Evolutionary conservation across 1,139 yeast species (phyloP).

Genomic region (Taphrina betulina): DNA sequence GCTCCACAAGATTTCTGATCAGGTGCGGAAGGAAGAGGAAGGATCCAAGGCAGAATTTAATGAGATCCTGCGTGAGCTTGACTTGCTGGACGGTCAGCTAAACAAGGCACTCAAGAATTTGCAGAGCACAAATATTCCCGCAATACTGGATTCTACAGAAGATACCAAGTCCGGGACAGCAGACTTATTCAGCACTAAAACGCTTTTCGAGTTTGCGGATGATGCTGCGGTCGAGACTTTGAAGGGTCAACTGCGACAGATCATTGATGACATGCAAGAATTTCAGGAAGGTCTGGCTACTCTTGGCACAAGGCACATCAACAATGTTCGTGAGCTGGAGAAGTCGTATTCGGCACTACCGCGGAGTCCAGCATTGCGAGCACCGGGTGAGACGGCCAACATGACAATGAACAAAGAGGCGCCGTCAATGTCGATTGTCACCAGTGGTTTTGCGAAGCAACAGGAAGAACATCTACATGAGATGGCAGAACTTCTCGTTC

Average conservation of each 20-base stretch:
- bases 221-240: constrained; percentile 21
- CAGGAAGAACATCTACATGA: constrained; percentile 19
- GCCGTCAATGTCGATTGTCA: constrained; percentile 1
- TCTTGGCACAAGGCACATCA: background rate
- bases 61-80: constrained; percentile 6
- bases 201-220: constrained; percentile 24
- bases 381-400: background rate
- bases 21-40: constrained; percentile 4
- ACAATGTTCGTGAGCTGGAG: constrained; percentile 4
- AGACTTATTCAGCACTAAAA: constrained; percentile 2
- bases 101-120: constrained; percentile 12
- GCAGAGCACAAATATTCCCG: constrained; percentile 2
- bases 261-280: constrained; percentile 24
- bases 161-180: background rate
- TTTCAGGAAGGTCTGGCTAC: constrained; percentile 5
- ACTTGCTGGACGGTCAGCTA: constrained; percentile 13
- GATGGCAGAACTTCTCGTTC: constrained; percentile 20
- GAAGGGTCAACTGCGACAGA: constrained; percentile 20
- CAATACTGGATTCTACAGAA: background rate
- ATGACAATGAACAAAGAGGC: background rate
- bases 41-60: background rate
- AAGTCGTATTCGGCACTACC: constrained; percentile 3
- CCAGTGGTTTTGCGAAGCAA: background rate
- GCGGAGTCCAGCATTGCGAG: background rate
- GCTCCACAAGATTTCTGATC: constrained; percentile 3